Conservation (phyloP, 208 protist species). For the Leishmania lainsoni region DNA sequence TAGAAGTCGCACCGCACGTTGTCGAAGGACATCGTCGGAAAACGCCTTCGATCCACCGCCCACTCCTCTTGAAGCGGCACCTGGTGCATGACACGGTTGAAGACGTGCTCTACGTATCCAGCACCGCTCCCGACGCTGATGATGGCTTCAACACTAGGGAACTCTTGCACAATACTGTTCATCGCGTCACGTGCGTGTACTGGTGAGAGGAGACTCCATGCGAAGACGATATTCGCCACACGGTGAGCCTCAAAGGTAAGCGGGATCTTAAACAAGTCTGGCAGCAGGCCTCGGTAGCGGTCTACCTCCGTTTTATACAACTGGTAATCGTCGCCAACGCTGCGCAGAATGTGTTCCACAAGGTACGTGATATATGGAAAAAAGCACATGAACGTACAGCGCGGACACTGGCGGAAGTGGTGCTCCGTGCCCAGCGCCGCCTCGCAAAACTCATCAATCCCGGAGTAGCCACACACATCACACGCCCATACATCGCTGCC, state of each 20-base stretch:
- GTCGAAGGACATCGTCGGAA: constrained; percentile 63
- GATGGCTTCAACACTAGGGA: constrained; percentile 63
- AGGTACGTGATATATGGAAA: constrained; percentile 84
- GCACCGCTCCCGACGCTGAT: constrained; percentile 82
- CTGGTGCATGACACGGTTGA: constrained; percentile 83
- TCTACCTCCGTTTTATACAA: constrained; percentile 83
- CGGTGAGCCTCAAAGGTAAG: constrained; percentile 86
- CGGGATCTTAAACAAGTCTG: constrained; percentile 83
- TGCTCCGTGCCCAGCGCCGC: constrained; percentile 68
- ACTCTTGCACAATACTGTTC: constrained; percentile 48
- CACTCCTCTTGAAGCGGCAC: constrained; percentile 37
- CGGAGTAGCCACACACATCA: constrained; percentile 71
- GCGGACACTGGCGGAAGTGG: constrained; percentile 73
- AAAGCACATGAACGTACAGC: constrained; percentile 83
- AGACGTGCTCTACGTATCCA: constrained; percentile 90
- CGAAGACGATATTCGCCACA: constrained; percentile 74
- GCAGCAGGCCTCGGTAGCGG: constrained; percentile 56
- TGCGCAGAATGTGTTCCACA: constrained; percentile 60
- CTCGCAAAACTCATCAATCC: constrained; percentile 59
- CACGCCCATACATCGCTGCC: constrained; percentile 68
- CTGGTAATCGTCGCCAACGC: constrained; percentile 85
- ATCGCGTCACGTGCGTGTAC: constrained; percentile 69
- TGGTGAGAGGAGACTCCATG: constrained; percentile 85
- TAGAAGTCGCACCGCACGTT: constrained; percentile 61
- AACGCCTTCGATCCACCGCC: constrained; percentile 36